Evolutionary conservation across 1,139 yeast species (phyloP).

Genomic region (Nakaseomyces kungkrabaensis): DNA sequence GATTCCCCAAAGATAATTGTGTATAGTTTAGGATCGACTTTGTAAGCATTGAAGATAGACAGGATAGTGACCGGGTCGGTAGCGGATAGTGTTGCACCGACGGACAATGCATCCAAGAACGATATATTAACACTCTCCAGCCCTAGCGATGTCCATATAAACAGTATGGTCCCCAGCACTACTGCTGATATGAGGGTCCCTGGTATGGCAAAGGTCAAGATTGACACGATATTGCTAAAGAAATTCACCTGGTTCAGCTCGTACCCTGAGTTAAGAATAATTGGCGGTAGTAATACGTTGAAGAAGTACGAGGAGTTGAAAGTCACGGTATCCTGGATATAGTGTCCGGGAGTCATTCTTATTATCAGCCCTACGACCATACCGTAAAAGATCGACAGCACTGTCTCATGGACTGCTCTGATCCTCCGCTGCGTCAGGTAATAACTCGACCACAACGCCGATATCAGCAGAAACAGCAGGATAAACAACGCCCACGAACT

Average conservation of each 20-base stretch:
- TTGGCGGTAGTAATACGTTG: slow-evolving; percentile 90
- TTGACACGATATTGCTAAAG: slow-evolving; percentile 84
- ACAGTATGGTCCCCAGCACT: slow-evolving; percentile 76
- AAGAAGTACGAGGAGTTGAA: slow-evolving; percentile 92
- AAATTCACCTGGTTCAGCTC: slow-evolving; percentile 93
- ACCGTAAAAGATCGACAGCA: slow-evolving; percentile 88
- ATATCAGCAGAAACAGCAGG: slow-evolving; percentile 63
- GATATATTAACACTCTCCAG: slow-evolving; percentile 80
- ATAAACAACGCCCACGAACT: slow-evolving; percentile 96
- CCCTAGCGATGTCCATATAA: slow-evolving; percentile 85
- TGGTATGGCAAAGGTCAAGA: slow-evolving; percentile 89
- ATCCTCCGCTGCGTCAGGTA: slow-evolving; percentile 85
- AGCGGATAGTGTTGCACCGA: slow-evolving; percentile 95
- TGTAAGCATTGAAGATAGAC: slow-evolving; percentile 92
- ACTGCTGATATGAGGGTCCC: slow-evolving; percentile 91
- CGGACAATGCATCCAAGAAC: slow-evolving; percentile 91
- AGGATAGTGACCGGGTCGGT: slow-evolving; percentile 97
- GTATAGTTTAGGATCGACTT: slow-evolving; percentile 93
- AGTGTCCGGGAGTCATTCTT: slow-evolving; percentile 88
- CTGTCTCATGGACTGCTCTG: slow-evolving; percentile 94
- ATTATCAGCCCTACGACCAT: slow-evolving; percentile 91
- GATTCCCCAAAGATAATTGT: slow-evolving; percentile 97
- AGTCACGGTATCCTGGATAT: slow-evolving; percentile 92
- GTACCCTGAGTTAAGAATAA: slow-evolving; percentile 90
- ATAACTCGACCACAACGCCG: slow-evolving; percentile 92